A percentile compares a stretch with the other conserved stretches of the same genome.
Conservation (phyloP, 805 yeast species). For the Ogataea thermomethanolica region DNA sequence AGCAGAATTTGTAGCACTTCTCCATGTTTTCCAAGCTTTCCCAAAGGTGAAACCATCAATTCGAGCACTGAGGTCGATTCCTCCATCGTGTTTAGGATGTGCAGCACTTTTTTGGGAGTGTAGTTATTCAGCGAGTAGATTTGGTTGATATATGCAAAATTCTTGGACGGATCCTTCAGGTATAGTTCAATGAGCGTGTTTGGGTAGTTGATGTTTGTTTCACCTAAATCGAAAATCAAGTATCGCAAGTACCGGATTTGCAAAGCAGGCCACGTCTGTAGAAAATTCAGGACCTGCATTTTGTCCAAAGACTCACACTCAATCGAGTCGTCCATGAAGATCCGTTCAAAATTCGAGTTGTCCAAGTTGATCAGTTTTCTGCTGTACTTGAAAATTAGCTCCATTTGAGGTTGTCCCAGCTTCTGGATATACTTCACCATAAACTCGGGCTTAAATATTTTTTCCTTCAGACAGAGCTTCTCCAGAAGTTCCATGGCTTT, state of each 20-base stretch:
- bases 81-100: constrained; percentile 16
- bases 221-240: constrained; percentile 40
- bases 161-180: constrained; percentile 27
- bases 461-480: constrained; percentile 27
- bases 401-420: constrained; percentile 45
- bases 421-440: constrained; percentile 58
- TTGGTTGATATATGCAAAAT: constrained; percentile 32
- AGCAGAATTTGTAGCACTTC: constrained; percentile 61
- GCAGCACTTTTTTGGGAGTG: constrained; percentile 36
- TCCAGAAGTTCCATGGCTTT: constrained; percentile 63
- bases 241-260: constrained; percentile 51
- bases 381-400: constrained; percentile 55
- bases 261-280: constrained; percentile 32
- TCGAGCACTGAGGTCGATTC: constrained; percentile 29
- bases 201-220: constrained; percentile 37
- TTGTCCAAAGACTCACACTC: constrained; percentile 58
- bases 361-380: constrained; percentile 45
- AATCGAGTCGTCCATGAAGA: constrained; percentile 65
- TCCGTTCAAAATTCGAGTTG: constrained; percentile 36
- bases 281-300: constrained; percentile 48
- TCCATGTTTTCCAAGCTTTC: constrained; percentile 56
- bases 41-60: constrained; percentile 55
- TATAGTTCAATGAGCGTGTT: constrained; percentile 45
- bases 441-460: constrained; percentile 39
- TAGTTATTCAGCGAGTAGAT: constrained; percentile 36